A percentile compares a stretch with the other conserved stretches of the same genome.
Evolutionary conservation across 108 stramenopile genomes (phyloP).

Genomic region (Pseudonitzschia multiseries): DNA sequence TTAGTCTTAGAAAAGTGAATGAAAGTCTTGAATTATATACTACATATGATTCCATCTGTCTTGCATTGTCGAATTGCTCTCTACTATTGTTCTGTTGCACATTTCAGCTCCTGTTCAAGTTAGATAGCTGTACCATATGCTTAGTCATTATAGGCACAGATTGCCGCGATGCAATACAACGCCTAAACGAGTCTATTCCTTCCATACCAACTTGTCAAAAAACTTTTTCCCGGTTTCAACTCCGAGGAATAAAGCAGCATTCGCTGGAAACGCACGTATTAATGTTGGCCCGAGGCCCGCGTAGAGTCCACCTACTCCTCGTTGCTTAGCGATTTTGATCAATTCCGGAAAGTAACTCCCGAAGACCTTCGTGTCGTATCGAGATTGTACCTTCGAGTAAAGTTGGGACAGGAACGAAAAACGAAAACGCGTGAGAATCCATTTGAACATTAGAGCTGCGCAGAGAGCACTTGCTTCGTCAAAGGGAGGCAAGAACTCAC

Average conservation of each 20-base stretch:
- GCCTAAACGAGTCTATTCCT: not conserved
- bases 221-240: conserved; percentile 84
- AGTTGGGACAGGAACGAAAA: not conserved
- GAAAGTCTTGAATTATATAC: too few relatives aligned
- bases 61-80: too few relatives aligned
- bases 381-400: conserved; percentile 52
- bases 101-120: too few relatives aligned
- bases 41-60: too few relatives aligned
- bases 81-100: too few relatives aligned
- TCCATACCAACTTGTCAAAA: conserved; percentile 72
- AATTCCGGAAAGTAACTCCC: conserved; percentile 87
- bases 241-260: conserved; percentile 90
- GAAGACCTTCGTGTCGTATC: conserved; percentile 78
- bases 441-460: too few relatives aligned
- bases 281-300: conserved; percentile 80
- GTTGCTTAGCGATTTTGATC: conserved; percentile 60
- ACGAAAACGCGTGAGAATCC: not conserved
- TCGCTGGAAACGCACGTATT: conserved; percentile 86
- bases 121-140: too few relatives aligned
- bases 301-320: conserved; percentile 74
- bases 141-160: not conserved
- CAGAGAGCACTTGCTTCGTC: too few relatives aligned
- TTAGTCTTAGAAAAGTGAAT: too few relatives aligned
- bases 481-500: conserved; percentile 4
- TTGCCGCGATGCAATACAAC: not conserved